These are phyloP conservation scores for Blastomyces parvus DNA, from an alignment of 2,329 filamentous ascomycete genomes.

Conservation along the genomic window DNA sequence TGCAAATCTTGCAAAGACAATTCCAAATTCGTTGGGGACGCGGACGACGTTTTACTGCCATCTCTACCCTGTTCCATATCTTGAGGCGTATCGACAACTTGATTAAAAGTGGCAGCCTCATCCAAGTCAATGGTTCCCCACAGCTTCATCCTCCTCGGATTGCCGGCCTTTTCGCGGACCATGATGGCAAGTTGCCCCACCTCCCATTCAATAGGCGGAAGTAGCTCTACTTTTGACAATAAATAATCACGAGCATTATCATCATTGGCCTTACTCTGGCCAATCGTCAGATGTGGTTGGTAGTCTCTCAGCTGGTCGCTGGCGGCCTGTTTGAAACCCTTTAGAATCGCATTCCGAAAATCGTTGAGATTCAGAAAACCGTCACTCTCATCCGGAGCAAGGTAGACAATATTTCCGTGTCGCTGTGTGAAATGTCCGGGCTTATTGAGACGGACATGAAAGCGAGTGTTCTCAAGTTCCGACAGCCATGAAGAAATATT, in stretches of 20 bases:
- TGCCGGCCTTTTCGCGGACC: conserved; percentile 37
- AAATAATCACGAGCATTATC: conserved; percentile 43
- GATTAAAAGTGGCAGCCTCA: conserved; percentile 1
- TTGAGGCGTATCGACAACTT: background rate
- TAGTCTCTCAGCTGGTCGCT: conserved; percentile 26
- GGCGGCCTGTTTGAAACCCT: conserved; percentile 22
- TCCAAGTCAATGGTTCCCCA: conserved; percentile 42
- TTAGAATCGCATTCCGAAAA: conserved; percentile 31
- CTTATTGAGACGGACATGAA: conserved; percentile 26
- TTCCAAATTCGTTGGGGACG: background rate
- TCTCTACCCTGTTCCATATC: background rate
- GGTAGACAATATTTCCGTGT: conserved; percentile 43
- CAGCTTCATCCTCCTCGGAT: conserved; percentile 44
- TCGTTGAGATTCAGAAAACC: conserved; percentile 20
- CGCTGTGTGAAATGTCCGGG: conserved; percentile 43
- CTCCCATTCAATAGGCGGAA: conserved; percentile 44
- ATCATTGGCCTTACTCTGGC: conserved; percentile 44
- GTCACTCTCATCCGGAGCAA: conserved; percentile 18
- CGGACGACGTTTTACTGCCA: background rate
- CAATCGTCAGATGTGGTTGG: conserved; percentile 51
- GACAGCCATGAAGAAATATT: conserved; percentile 20
- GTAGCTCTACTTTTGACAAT: conserved; percentile 42
- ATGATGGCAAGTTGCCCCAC: conserved; percentile 45
- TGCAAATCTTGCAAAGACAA: background rate
- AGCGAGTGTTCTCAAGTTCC: conserved; percentile 3